Base-by-base conservation (phyloP, 768 basidiomycete species). In the Termitomyces sp. region DNA sequence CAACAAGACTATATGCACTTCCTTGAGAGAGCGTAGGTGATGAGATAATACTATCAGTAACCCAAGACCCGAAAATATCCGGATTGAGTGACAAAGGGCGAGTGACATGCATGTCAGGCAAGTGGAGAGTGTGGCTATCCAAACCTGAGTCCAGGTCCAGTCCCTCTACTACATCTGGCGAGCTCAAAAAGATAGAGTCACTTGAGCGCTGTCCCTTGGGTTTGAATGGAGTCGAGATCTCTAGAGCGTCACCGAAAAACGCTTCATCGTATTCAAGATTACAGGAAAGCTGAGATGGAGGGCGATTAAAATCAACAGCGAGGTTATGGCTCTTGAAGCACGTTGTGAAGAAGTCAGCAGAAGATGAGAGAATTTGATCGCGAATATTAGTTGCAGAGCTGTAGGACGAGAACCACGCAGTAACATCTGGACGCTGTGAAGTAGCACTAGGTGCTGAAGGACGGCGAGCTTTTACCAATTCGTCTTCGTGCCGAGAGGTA, bases 41-140 rank as follows among this genome's bases (percentile, higher is more conserved):
- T n/a, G 77, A 78, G 42, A 78, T 75, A 20, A 78, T 62, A 58
- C 76, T 78, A 56, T 78, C 77, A 18, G 72, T 74, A 48, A 72
- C 63, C 77, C 77, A 78, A 13, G 74, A 61, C 24, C 69, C 62
- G 54, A 60, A 47, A 4, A 57, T 32, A 13, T 45, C 59, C 18
- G 54, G 28, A n/a, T 32, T 22, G 24, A 57, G 63, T 22, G 53
- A 50, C 51, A 58, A 20, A 18, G 54, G 58, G 20, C 38, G 51
- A 53, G 57, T 53, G 14, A 32, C 24, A 13, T 54, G 55, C 35
- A 45, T 56, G 26, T 24, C 32, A 40, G 51, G 28, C 36, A 24
- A 52, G 26, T 40, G 53, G 40, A 33, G 35, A 46, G 35, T n/a
- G 20, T 10, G 26, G 18, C 6, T 4, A 16, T 24, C 8, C 16